phyloP scores from a whole-genome alignment of 192 early-diverging fungal genomes.

The Backusella luteola region DNA sequence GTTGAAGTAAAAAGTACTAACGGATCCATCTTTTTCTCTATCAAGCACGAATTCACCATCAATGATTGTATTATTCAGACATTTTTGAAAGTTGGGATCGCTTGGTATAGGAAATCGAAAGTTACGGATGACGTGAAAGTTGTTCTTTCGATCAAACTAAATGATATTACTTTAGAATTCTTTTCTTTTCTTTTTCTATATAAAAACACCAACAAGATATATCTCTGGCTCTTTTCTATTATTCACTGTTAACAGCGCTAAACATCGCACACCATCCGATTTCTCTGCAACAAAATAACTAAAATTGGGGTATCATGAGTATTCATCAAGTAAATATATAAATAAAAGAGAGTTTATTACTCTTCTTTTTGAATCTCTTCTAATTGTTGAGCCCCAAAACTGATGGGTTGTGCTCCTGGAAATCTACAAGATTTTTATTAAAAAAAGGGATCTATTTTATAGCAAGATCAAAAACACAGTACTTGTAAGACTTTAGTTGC shows the following conservation, averaged over 20 bases:
- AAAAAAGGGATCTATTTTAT: neutral
- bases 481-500: conserved; percentile 29
- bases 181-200: neutral
- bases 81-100: conserved; percentile 33
- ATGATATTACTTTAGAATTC: neutral
- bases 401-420: conserved; percentile 66
- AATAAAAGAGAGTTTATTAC: conserved; percentile 34
- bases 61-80: conserved; percentile 73
- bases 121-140: conserved; percentile 63
- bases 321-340: neutral
- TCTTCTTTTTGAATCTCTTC: conserved; percentile 54
- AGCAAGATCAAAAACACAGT: neutral
- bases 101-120: conserved; percentile 62
- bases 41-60: conserved; percentile 94
- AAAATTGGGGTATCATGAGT: neutral
- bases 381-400: conserved; percentile 52
- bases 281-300: conserved; percentile 85
- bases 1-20: conserved; percentile 16
- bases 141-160: conserved; percentile 86
- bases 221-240: conserved; percentile 44
- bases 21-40: conserved; percentile 53
- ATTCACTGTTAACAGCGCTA: conserved; percentile 50
- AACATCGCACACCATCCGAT: conserved; percentile 70
- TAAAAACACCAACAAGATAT: conserved; percentile 45
- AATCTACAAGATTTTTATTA: conserved; percentile 32